A percentile compares a stretch with the other conserved stretches of the same genome.
Evolutionary conservation across 148 eudicot species (phyloP).

Genomic region (Camellia granthamiana): DNA sequence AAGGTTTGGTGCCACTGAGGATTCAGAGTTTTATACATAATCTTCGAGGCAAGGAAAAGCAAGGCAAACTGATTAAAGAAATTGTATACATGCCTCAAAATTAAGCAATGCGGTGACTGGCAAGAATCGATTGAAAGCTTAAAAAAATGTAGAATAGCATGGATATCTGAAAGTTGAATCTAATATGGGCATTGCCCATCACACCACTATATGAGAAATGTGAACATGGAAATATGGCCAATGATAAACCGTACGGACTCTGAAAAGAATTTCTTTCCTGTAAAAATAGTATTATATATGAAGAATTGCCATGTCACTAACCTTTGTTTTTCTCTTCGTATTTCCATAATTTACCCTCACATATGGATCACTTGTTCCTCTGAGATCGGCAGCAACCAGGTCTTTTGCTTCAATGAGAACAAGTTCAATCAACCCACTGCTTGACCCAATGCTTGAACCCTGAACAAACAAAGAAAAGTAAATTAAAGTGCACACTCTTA

Average conservation of each 20-base stretch:
- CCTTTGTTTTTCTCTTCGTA: slow-evolving; percentile 79
- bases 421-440: slow-evolving; percentile 72
- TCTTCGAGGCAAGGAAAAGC: slow-evolving; percentile 37
- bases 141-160: background rate
- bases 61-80: background rate
- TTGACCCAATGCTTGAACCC: slow-evolving; percentile 36
- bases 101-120: too few species aligned
- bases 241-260: background rate
- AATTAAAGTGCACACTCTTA: background rate
- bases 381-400: slow-evolving; percentile 89
- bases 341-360: slow-evolving; percentile 84
- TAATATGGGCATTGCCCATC: too few species aligned
- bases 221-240: background rate
- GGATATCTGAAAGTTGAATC: background rate
- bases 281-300: background rate
- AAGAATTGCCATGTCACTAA: slow-evolving; percentile 14
- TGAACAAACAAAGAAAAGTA: slow-evolving; percentile 19
- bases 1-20: slow-evolving; percentile 91
- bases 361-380: slow-evolving; percentile 98
- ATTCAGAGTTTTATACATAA: slow-evolving; percentile 63
- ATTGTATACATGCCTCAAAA: background rate
- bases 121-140: background rate
- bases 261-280: background rate
- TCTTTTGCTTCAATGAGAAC: slow-evolving; percentile 77
- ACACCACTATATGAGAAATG: background rate